Percentiles rank a stretch among this genome's conserved stretches.
Evolutionary conservation across 2,329 filamentous ascomycete species (phyloP).

Genomic region (Paramyrothecium roridum): DNA sequence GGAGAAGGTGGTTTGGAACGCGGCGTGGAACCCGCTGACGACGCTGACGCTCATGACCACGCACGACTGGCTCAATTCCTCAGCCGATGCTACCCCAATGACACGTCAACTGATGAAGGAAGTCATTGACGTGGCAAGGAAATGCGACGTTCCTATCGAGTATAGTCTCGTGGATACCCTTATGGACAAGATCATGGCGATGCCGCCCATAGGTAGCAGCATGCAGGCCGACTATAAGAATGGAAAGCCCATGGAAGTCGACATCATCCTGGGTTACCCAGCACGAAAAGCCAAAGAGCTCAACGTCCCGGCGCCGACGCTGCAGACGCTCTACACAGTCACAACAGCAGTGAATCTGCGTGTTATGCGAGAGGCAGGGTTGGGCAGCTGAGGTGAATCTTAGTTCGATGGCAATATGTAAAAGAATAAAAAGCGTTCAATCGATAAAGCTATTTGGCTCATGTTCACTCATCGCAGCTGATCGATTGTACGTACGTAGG

Average conservation of each 20-base stretch:
- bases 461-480: no score
- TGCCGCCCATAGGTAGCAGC: conserved; percentile 41
- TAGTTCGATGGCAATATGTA: no score
- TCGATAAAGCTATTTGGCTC: no score
- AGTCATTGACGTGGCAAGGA: conserved; percentile 53
- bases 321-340: conserved; percentile 36
- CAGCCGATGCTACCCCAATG: conserved; percentile 39
- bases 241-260: conserved; percentile 57
- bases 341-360: conserved; percentile 24
- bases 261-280: conserved; percentile 61
- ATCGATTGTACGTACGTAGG: no score
- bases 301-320: conserved; percentile 50
- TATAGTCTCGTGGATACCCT: conserved; percentile 44
- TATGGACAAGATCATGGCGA: conserved; percentile 40
- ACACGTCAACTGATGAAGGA: conserved; percentile 51
- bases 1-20: conserved; percentile 60
- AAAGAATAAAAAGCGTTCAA: no score
- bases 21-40: conserved; percentile 58
- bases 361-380: no score
- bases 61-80: conserved; percentile 44
- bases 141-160: conserved; percentile 44
- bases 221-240: conserved; percentile 59
- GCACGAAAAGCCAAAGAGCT: conserved; percentile 51
- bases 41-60: conserved; percentile 53
- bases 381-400: no score